phyloP scores from a whole-genome alignment of 352 stramenopile genomes.

The Pythium scleroteichum region DNA sequence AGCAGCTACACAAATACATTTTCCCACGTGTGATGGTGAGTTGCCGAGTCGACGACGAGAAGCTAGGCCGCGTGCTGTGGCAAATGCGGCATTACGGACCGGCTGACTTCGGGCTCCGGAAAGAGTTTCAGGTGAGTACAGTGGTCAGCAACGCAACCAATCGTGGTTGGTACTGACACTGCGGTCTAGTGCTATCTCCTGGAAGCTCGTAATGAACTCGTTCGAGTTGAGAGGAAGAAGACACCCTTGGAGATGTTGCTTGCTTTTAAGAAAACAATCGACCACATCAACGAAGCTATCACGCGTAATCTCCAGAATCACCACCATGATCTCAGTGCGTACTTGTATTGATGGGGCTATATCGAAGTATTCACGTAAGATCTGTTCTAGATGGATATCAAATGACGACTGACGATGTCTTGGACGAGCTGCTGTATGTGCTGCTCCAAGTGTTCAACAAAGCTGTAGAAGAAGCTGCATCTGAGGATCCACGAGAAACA shows the following conservation, averaged over 20 bases:
- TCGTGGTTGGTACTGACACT: constrained; percentile 3
- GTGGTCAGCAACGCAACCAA: not conserved
- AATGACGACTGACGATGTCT: constrained; percentile 79
- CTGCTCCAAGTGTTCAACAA: constrained; percentile 54
- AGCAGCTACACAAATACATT: constrained; percentile 57
- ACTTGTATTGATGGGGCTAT: not conserved
- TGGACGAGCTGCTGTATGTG: constrained; percentile 75
- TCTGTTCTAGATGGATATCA: constrained; percentile 36
- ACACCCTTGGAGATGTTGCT: constrained; percentile 80
- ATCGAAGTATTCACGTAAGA: not conserved
- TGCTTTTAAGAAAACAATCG: constrained; percentile 66
- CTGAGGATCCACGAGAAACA: constrained; percentile 2
- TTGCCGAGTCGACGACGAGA: constrained; percentile 48
- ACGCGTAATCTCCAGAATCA: constrained; percentile 55
- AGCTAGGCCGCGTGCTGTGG: constrained; percentile 43
- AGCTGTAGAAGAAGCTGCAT: constrained; percentile 10
- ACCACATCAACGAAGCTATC: constrained; percentile 58
- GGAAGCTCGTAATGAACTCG: constrained; percentile 42
- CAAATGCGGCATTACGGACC: constrained; percentile 64
- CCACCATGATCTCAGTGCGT: constrained; percentile 50
- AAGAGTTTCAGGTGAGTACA: constrained; percentile 60
- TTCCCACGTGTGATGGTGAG: constrained; percentile 53
- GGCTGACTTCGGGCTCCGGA: constrained; percentile 64
- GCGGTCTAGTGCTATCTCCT: constrained; percentile 38
- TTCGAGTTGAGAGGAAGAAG: constrained; percentile 41